phyloP scores from a whole-genome alignment of 495 filamentous ascomycete species.

The Penicillium cosmopolitanum region DNA sequence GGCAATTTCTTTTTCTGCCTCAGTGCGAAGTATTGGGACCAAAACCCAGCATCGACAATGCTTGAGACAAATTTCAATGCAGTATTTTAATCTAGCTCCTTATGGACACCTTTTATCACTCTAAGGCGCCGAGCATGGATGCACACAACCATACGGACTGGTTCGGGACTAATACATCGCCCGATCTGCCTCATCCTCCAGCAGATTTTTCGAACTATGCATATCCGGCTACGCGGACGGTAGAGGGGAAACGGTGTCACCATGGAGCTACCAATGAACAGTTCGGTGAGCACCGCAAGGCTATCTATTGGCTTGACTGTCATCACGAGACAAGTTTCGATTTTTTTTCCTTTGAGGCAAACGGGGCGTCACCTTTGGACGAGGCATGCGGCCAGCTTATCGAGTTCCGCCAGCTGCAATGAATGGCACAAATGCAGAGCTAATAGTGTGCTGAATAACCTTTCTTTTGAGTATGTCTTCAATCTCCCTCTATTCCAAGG shows the following conservation, averaged over 20 bases:
- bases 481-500: constrained; percentile 21
- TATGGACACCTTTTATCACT: not conserved
- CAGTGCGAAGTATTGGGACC: not conserved
- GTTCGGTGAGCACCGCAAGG: constrained; percentile 4
- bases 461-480: constrained; percentile 16
- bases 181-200: constrained; percentile 18
- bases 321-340: constrained; percentile 30
- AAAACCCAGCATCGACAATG: not conserved
- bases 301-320: constrained; percentile 20
- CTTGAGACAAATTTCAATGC: not conserved
- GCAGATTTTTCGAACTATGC: constrained; percentile 25
- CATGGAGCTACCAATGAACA: constrained; percentile 26
- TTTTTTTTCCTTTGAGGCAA: constrained; percentile 14
- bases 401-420: constrained; percentile 1
- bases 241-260: constrained; percentile 28
- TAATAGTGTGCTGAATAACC: not conserved
- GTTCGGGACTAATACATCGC: constrained; percentile 30
- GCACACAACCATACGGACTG: constrained; percentile 30
- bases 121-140: not conserved
- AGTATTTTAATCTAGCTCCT: not conserved
- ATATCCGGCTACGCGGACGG: constrained; percentile 27
- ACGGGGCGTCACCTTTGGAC: constrained; percentile 20
- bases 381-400: constrained; percentile 8
- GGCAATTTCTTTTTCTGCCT: not conserved
- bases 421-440: constrained; percentile 4